Percentiles rank a stretch among this genome's conserved stretches.
phyloP scores from a whole-genome alignment of 495 filamentous ascomycete genomes.

The Neurospora hispaniola region DNA sequence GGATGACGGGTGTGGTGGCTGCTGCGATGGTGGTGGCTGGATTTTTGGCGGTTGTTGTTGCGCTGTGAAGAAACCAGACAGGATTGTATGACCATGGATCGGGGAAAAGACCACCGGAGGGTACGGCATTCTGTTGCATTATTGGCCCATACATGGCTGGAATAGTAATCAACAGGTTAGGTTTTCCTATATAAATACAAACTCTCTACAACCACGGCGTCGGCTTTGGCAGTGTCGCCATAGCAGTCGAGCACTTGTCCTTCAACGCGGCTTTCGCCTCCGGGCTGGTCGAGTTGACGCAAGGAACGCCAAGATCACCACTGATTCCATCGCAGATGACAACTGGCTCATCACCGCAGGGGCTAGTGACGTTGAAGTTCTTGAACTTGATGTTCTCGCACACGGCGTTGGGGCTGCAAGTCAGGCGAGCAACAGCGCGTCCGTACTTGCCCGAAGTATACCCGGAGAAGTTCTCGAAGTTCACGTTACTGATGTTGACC shows the following conservation, averaged over 20 bases:
- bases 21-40: constrained; percentile 14
- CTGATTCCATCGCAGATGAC: constrained; percentile 43
- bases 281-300: constrained; percentile 21
- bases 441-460: constrained; percentile 41
- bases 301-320: constrained; percentile 40
- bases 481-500: constrained; percentile 45
- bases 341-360: constrained; percentile 33
- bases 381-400: constrained; percentile 43
- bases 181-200: not conserved
- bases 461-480: constrained; percentile 45
- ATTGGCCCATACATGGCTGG: not conserved
- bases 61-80: constrained; percentile 4
- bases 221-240: constrained; percentile 12
- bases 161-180: not conserved
- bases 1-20: constrained; percentile 7
- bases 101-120: not conserved
- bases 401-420: constrained; percentile 39
- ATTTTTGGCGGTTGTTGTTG: constrained; percentile 17
- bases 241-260: constrained; percentile 13
- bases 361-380: constrained; percentile 40
- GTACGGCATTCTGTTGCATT: not conserved
- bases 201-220: constrained; percentile 10
- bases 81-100: not conserved
- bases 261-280: constrained; percentile 18
- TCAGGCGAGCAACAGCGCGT: constrained; percentile 37